phyloP scores from a whole-genome alignment of 1,139 yeast species.

The Debaryomycetaceae sp. region DNA sequence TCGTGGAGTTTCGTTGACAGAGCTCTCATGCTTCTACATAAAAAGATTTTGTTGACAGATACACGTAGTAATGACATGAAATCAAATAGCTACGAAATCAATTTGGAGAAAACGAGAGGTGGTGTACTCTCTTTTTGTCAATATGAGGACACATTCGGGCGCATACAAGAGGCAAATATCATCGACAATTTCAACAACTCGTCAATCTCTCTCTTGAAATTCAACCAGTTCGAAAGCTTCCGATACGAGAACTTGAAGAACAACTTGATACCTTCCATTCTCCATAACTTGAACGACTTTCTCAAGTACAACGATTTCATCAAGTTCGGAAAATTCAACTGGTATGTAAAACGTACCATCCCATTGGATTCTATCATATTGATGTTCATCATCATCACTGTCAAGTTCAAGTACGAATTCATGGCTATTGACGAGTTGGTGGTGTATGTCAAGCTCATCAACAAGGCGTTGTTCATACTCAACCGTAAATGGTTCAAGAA shows the following conservation, averaged over 20 bases:
- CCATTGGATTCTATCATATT: constrained; percentile 60
- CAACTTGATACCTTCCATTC: constrained; percentile 55
- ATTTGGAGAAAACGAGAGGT: constrained; percentile 17
- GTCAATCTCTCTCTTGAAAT: constrained; percentile 34
- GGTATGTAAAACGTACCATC: constrained; percentile 58
- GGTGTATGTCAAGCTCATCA: constrained; percentile 37
- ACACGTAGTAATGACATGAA: constrained; percentile 7
- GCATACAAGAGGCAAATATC: constrained; percentile 37
- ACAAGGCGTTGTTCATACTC: constrained; percentile 41
- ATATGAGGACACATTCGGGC: constrained; percentile 43
- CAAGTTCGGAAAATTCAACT: constrained; percentile 51
- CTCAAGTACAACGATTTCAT: constrained; percentile 46
- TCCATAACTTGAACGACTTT: constrained; percentile 56
- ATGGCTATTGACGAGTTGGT: constrained; percentile 32
- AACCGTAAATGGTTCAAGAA: constrained; percentile 47
- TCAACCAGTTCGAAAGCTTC: constrained; percentile 33
- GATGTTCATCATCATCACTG: constrained; percentile 49
- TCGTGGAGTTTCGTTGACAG: constrained; percentile 56
- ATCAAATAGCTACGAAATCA: constrained; percentile 7
- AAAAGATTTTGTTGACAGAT: constrained; percentile 44
- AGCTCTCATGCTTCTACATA: constrained; percentile 52
- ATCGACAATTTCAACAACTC: constrained; percentile 33
- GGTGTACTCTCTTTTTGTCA: constrained; percentile 33
- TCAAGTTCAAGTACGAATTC: constrained; percentile 49
- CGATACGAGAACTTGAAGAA: constrained; percentile 49